Base-by-base conservation (phyloP, 306 rosid genomes). In the Lathyrus oleraceus region DNA sequence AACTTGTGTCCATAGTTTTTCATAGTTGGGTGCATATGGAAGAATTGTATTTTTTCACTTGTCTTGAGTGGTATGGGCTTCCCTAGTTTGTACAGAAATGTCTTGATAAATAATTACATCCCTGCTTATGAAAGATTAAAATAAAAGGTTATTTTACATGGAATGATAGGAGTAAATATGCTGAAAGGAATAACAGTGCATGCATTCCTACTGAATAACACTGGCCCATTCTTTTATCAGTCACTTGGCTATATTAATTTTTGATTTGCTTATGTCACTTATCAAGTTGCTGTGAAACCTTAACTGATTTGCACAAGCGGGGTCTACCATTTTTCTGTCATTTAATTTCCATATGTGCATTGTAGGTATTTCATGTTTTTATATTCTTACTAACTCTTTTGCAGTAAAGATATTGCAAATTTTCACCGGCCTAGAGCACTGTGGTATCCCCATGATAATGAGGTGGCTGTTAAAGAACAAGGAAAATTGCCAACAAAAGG, bases 391-490 rank as follows among this genome's bases (percentile, higher is more conserved):
- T 23, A 72, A 63, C 69, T 66, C 69, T 65, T 83, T 72, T 81
- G 85, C 96, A 90, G 98, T 61, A 93, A 93, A 88, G 97, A 90
- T 82, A 72, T 90, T 70, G 94, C 96, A 54, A 90, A 90, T 85
- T 93, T 93, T 77, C 98, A 93, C 84, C 98, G 97, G 67, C 92
- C 98, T 62, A 90, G 86, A 87, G 96, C 91, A 78, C 77, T 87
- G 65, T 93, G 98, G 98, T 90, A 84, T 88, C 98, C 98, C 60
- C 98, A 90, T 42, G 98, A 88, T 83, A 93, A 74, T 75, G 87
- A 70, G 74, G 81, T 90, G 84, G 91, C 87, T 76, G 81, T 93
- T 73, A 93, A 80, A 79, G 90, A 88, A 80, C 97, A 84, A 81
- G 83, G 88, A 52, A 90, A 90, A 86, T 76, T 93, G 65, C 87